Conservation (phyloP, 441 rosid species). For the Monsonia emarginata region DNA sequence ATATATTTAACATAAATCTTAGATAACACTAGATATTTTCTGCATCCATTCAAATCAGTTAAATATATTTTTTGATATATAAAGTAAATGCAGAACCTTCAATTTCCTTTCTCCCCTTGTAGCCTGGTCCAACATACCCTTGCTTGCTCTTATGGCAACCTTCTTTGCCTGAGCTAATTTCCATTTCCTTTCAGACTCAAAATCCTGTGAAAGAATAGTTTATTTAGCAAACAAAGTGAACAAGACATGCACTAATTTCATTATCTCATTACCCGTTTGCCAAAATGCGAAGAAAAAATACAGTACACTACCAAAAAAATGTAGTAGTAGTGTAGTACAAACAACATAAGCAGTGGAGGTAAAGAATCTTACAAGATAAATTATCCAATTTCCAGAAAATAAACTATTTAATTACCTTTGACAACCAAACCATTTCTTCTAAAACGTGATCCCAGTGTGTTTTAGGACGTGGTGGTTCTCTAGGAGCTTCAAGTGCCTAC, state of each 20-base stretch:
- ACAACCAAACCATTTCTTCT: conserved; percentile 96
- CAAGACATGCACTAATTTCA: background rate
- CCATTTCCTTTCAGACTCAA: conserved; percentile 99
- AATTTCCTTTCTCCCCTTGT: conserved; percentile 87
- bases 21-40: no score
- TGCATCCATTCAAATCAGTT: no score
- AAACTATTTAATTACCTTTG: conserved; percentile 52
- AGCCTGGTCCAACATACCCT: conserved; percentile 90
- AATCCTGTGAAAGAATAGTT: conserved; percentile 53
- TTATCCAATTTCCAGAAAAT: background rate
- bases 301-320: background rate
- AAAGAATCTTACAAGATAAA: background rate
- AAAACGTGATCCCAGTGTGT: conserved; percentile 98
- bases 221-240: conserved; percentile 25
- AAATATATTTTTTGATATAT: background rate
- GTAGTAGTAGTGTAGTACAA: no score
- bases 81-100: conserved; percentile 49
- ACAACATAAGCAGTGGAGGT: background rate
- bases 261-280: background rate
- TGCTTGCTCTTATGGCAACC: conserved; percentile 91
- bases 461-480: conserved; percentile 90
- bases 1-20: no score
- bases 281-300: background rate
- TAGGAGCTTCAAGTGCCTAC: conserved; percentile 91
- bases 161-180: conserved; percentile 89